phyloP scores from a whole-genome alignment of 2,329 filamentous ascomycete genomes.

The Apiospora koreana region DNA sequence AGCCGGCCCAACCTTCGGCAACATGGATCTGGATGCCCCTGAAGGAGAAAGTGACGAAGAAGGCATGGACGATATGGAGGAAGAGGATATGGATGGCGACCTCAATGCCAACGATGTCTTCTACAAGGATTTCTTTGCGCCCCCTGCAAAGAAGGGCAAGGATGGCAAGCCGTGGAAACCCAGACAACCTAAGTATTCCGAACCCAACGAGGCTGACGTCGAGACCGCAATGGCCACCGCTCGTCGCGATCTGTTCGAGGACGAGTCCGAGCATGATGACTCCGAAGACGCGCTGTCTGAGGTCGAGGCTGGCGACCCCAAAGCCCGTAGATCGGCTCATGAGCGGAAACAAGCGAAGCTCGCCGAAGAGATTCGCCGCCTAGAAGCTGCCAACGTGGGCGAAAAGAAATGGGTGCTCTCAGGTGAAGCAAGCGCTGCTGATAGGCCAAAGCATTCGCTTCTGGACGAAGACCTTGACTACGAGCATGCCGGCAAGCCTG shows the following conservation, averaged over 20 bases:
- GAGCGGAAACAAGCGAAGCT: constrained; percentile 85
- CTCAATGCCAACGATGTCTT: constrained; percentile 84
- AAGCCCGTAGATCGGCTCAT: constrained; percentile 78
- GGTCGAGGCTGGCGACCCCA: constrained; percentile 68
- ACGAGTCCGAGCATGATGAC: constrained; percentile 65
- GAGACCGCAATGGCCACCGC: constrained; percentile 84
- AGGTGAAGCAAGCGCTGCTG: constrained; percentile 81
- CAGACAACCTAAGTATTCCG: constrained; percentile 41
- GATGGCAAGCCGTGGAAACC: constrained; percentile 47
- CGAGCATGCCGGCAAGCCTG: constrained; percentile 90
- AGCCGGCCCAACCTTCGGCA: constrained; percentile 79
- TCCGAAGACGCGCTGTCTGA: constrained; percentile 67
- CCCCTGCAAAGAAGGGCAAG: constrained; percentile 72
- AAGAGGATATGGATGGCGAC: constrained; percentile 49
- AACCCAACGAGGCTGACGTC: constrained; percentile 65
- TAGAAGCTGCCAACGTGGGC: constrained; percentile 86
- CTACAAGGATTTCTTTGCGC: constrained; percentile 92
- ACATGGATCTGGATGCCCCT: constrained; percentile 72
- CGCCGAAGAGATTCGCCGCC: constrained; percentile 83
- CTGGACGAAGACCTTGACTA: constrained; percentile 95
- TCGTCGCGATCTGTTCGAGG: constrained; percentile 87
- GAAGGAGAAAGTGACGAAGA: constrained; percentile 70
- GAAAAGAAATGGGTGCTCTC: constrained; percentile 89
- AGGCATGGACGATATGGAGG: constrained; percentile 57
- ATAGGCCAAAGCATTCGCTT: constrained; percentile 86